phyloP scores from a whole-genome alignment of 768 basidiomycete species.

The Coprinopsis marcescibilis region DNA sequence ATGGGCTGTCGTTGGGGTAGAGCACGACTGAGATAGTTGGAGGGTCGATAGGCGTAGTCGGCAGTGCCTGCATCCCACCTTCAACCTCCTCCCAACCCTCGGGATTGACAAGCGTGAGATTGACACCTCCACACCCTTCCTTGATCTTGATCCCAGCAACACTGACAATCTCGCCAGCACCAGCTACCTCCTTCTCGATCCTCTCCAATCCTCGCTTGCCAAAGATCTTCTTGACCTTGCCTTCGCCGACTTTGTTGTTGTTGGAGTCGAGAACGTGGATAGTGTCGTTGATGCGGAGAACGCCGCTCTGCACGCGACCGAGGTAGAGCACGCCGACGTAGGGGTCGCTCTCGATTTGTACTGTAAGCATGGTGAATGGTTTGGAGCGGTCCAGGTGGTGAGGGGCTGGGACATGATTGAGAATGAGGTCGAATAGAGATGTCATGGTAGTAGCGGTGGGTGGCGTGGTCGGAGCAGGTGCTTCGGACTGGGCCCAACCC shows the following conservation, averaged over 20 bases:
- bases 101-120: slow-evolving; percentile 37
- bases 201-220: slow-evolving; percentile 34
- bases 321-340: slow-evolving; percentile 46
- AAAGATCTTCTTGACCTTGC: slow-evolving; percentile 43
- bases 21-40: slow-evolving; percentile 45
- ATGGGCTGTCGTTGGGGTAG: slow-evolving; percentile 42
- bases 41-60: slow-evolving; percentile 45
- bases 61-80: slow-evolving; percentile 31
- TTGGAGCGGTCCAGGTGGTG: slow-evolving; percentile 28
- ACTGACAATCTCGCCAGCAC: slow-evolving; percentile 45
- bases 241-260: slow-evolving; percentile 43
- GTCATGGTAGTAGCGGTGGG: slow-evolving; percentile 28
- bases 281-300: slow-evolving; percentile 33
- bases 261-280: slow-evolving; percentile 34
- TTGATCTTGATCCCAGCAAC: slow-evolving; percentile 40
- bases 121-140: slow-evolving; percentile 40
- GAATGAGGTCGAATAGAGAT: slow-evolving; percentile 41
- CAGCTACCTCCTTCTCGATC: slow-evolving; percentile 38
- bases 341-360: slow-evolving; percentile 45
- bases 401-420: slow-evolving; percentile 38
- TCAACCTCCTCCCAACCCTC: slow-evolving; percentile 36
- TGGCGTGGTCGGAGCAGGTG: slow-evolving; percentile 17
- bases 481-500: slow-evolving; percentile 36
- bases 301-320: slow-evolving; percentile 39
- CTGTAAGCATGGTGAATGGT: slow-evolving; percentile 48